Conservation (phyloP, 305 asterid species). For the Fraxinus greggii region DNA sequence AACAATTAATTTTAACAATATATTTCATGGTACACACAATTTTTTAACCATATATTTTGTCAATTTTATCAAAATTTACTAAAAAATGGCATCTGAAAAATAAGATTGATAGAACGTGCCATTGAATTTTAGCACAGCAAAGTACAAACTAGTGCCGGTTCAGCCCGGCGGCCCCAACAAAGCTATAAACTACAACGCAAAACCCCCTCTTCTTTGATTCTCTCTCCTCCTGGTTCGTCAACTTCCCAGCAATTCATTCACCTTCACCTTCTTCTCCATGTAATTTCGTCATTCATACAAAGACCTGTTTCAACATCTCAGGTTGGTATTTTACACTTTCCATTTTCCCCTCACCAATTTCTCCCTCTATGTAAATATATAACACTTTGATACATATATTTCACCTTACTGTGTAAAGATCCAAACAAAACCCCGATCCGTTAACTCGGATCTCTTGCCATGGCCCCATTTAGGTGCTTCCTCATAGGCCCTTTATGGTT, state of each 20-base stretch:
- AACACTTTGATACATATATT: neutral
- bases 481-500: constrained; percentile 28
- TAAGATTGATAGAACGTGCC: too few relatives aligned
- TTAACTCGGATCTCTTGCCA: constrained; percentile 31
- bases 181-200: neutral
- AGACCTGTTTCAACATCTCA: neutral
- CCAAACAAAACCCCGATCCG: neutral
- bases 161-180: too few relatives aligned
- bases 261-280: neutral
- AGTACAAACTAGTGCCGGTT: too few relatives aligned
- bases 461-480: constrained; percentile 37
- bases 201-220: neutral
- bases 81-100: too few relatives aligned
- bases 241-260: neutral
- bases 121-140: too few relatives aligned
- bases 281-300: neutral
- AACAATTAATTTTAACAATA: too few relatives aligned
- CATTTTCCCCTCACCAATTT: neutral
- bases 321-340: neutral
- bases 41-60: too few relatives aligned
- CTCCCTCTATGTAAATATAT: neutral
- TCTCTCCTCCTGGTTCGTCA: neutral
- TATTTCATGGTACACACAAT: too few relatives aligned
- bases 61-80: too few relatives aligned
- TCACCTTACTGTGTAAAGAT: neutral